Base-by-base conservation (phyloP, 2,329 filamentous ascomycete species). In the Trichoderma sp. region DNA sequence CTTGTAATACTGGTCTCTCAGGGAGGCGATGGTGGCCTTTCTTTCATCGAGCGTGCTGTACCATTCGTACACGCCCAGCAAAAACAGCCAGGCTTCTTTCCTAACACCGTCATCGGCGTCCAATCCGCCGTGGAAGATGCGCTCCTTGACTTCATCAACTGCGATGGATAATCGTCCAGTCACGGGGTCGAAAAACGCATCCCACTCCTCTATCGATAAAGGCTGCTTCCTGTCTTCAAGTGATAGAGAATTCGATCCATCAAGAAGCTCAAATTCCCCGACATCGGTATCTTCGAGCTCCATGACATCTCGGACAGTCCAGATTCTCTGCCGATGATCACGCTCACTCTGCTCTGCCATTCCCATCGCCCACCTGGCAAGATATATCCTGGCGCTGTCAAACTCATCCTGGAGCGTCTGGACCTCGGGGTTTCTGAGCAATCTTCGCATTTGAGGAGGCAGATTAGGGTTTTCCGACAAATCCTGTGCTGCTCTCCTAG, bases 321-420 rank as follows among this genome's bases (percentile, higher is more conserved):
- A 99, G 75, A 97, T 94, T 56, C 94, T 85, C 78, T 94, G 91
- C 61, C 89, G 92, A 27, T 90, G 84, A 73, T 99, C 95, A 45
- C 89, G 86, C 75, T 99, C 95, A 74, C 94, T 94, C 81, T 99
- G 95, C 78, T 99, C 96, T 0, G 95, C 94, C 71, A 99, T 97
- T 8, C 93, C 93, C 95, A 99, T 98, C 2, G 95, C 95, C 95
- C 95, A 99, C 70, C 95, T 86, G 25, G 95, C 95, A 45, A 99
- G 84, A 76, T 99, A 99, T 69, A 99, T 85, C 71, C 95, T 87
- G 4, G 96, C 95, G 74, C 93, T 97, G 81, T 99, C 96, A 73
- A 97, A 99, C 76, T 99, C 96, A 69, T 98, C 94, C 76, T 97
- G 94, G 25, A 99, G 79, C 0, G 92, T 97, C 81, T 97, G 94